Evolutionary conservation across 305 asterid species (phyloP).

Genomic region (Striga hermonthica): DNA sequence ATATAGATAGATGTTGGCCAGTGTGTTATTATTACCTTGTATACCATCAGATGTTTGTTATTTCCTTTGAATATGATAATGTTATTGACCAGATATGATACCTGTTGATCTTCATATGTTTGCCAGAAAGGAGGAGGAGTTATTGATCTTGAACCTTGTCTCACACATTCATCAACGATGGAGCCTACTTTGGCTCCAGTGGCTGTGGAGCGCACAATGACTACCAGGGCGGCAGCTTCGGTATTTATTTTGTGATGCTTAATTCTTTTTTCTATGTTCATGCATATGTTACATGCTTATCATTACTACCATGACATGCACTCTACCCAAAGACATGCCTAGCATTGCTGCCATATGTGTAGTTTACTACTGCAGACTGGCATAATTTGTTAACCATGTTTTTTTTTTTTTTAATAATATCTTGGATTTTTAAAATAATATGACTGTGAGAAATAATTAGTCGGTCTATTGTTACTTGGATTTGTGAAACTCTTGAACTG

Average conservation of each 20-base stretch:
- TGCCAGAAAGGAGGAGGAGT: slow-evolving; percentile 88
- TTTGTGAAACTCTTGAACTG: slow-evolving; percentile 3
- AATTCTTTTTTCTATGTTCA: slow-evolving; percentile 6
- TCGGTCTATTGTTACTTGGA: not conserved
- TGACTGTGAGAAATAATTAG: slow-evolving; percentile 7
- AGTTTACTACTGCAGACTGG: not conserved
- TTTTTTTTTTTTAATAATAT: not conserved
- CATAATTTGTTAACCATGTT: slow-evolving; percentile 13
- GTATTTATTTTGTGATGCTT: slow-evolving; percentile 47
- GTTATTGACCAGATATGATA: slow-evolving; percentile 14
- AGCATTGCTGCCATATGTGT: slow-evolving; percentile 18
- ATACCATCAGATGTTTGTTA: slow-evolving; percentile 9
- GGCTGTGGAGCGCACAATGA: slow-evolving; percentile 95
- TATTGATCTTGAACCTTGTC: slow-evolving; percentile 90
- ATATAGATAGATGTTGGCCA: too few species aligned
- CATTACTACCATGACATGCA: not conserved
- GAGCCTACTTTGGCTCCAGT: slow-evolving; percentile 99
- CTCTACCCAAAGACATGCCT: slow-evolving; percentile 12
- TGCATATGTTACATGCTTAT: not conserved
- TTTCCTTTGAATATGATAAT: slow-evolving; percentile 22
- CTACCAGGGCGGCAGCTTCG: slow-evolving; percentile 98
- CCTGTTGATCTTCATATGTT: slow-evolving; percentile 21
- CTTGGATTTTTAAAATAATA: not conserved
- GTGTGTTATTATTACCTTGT: slow-evolving; percentile 12
- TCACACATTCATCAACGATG: slow-evolving; percentile 87